A percentile compares a stretch with the other conserved stretches of the same genome.
phyloP scores from a whole-genome alignment of 495 filamentous ascomycete species.

The Hypoxylon lienhwacheense region DNA sequence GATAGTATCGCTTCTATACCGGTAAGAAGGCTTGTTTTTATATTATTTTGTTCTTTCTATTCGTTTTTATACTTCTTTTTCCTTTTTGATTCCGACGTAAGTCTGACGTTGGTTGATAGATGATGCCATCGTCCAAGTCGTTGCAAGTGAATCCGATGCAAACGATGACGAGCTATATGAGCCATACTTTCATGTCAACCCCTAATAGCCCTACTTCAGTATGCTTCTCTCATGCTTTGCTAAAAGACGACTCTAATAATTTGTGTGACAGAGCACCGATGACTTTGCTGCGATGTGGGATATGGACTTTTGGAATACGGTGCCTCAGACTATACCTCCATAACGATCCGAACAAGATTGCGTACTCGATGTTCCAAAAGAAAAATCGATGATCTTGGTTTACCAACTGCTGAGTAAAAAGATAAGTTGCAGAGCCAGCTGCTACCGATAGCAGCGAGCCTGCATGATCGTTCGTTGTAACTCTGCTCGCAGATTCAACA shows the following conservation, averaged over 20 bases:
- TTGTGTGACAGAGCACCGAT: slow-evolving; percentile 26
- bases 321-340: slow-evolving; percentile 9
- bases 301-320: slow-evolving; percentile 34
- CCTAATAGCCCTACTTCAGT: slow-evolving; percentile 26
- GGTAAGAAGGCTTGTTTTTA: slow-evolving; percentile 22
- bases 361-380: too few species aligned
- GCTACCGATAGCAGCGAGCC: too few species aligned
- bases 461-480: too few species aligned
- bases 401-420: too few species aligned
- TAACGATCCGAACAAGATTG: too few species aligned
- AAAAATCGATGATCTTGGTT: too few species aligned
- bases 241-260: slow-evolving; percentile 9
- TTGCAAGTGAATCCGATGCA: slow-evolving; percentile 22
- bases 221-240: not conserved
- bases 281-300: slow-evolving; percentile 33
- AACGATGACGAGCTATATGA: slow-evolving; percentile 20
- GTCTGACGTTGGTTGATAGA: too few species aligned
- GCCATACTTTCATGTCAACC: slow-evolving; percentile 23
- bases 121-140: slow-evolving; percentile 18
- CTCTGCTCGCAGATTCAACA: too few species aligned
- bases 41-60: too few species aligned
- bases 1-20: slow-evolving; percentile 35
- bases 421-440: too few species aligned
- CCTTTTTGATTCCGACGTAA: too few species aligned
- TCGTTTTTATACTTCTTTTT: too few species aligned